Evolutionary conservation across 2,329 filamentous ascomycete species (phyloP).

Genomic region (Cadophora sp.): DNA sequence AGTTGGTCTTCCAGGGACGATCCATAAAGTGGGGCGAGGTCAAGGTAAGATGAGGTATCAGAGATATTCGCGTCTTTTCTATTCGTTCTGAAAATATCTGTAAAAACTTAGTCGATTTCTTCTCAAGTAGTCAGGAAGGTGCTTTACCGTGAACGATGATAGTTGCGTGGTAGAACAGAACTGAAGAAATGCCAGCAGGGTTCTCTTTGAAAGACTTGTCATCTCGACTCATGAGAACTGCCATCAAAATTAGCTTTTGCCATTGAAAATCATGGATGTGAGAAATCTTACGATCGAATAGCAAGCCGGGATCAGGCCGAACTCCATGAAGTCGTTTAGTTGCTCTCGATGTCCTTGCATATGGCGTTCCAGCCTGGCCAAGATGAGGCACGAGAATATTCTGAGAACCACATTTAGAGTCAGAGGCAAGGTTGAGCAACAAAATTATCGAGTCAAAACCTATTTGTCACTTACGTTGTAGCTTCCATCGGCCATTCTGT

Average conservation of each 20-base stretch:
- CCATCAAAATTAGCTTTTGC: background rate
- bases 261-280: background rate
- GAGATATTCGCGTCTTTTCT: conserved; percentile 29
- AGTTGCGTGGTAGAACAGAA: conserved; percentile 57
- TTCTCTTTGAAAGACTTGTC: conserved; percentile 45
- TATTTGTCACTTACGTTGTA: conserved; percentile 53
- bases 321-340: conserved; percentile 64
- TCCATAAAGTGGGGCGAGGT: conserved; percentile 54
- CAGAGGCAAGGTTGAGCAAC: background rate
- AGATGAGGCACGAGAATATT: conserved; percentile 70
- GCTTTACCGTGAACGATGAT: conserved; percentile 54
- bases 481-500: conserved; percentile 69
- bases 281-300: conserved; percentile 58
- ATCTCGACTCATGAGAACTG: conserved; percentile 52
- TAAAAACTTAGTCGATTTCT: background rate
- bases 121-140: background rate
- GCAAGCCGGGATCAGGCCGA: conserved; percentile 64
- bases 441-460: too few species aligned
- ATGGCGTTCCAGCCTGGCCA: conserved; percentile 70
- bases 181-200: conserved; percentile 52
- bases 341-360: conserved; percentile 68
- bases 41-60: conserved; percentile 51
- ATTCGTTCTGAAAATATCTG: conserved; percentile 51
- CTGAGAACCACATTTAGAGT: conserved; percentile 12
- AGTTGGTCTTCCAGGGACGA: conserved; percentile 56